Evolutionary conservation across 2,329 filamentous ascomycete genomes (phyloP), one percentile per base, ranked within the genome.

Genomic region (Ophioceras dolichostomum): DNA sequence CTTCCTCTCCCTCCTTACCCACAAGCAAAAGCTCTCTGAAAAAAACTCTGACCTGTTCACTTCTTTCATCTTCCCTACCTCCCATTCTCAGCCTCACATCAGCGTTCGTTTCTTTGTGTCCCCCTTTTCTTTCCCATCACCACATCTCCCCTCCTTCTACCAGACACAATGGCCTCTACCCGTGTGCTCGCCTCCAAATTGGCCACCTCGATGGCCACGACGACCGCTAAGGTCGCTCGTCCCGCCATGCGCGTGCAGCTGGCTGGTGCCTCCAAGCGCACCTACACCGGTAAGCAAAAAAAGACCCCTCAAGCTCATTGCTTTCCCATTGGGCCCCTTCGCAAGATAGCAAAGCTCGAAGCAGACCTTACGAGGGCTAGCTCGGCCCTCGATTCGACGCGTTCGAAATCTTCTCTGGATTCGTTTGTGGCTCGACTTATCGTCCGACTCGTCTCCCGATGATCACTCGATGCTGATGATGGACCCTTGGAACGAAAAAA

Each of bases 101-200:
- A 24, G 28, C 28, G 7, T 20, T 37, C 36, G 52, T 55, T 48
- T 57, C 54, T 55, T 52, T 60, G 55, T 59, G 57, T 55, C 57
- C 55, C 56, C 55, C 58, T 52, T 53, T 43, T 47, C 52, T 47
- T 46, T 43, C 51, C 49, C 51, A 54, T 54, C 49, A 52, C 49
- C 38, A 43, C 49, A 54, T 62, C 61, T 62, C 59, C 58, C 55
- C 58, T 57, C 59, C 58, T 67, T 63, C 68, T 70, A 67, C 63
- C 68, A 68, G 66, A 77, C 73, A 75, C 73, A 84, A 87, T 87
- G 82, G 78, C 81, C 64, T 73, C 76, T 64, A 68, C 76, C 63
- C 81, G 82, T 68, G 73, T 85, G 64, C 72, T 84, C 67, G 76
- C 81, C 62, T 79, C 79, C 58, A 77, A 82, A 65, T 73, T 86